Evolutionary conservation across 225 moss, liverwort and hornwort species (phyloP).

Genomic region (Bryoerythrophyllum caledonicum): DNA sequence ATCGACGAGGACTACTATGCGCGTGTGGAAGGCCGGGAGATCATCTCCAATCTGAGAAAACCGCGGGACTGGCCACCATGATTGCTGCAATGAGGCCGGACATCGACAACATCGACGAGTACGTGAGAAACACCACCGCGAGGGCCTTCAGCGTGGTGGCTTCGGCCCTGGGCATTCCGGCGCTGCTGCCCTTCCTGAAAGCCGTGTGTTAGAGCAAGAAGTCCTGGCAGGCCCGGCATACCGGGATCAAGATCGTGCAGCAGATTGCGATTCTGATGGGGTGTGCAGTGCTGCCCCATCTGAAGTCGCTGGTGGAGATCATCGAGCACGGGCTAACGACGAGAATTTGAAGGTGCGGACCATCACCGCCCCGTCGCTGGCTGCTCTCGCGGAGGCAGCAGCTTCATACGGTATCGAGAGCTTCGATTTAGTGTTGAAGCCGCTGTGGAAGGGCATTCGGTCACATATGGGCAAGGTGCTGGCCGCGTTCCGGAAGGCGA

Average conservation of each 20-base stretch:
- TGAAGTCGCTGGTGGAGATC: slow-evolving; percentile 96
- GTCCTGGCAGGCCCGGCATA: slow-evolving; percentile 99
- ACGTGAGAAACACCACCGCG: slow-evolving; percentile 95
- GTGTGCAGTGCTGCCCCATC: slow-evolving; percentile 96
- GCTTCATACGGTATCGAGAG: slow-evolving; percentile 99
- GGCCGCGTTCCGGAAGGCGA: slow-evolving; percentile 97
- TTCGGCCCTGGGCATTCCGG: slow-evolving; percentile 96
- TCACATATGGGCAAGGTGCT: slow-evolving; percentile 97
- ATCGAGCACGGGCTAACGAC: slow-evolving; percentile 99
- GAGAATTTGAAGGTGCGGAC: slow-evolving; percentile 99
- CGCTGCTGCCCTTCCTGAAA: slow-evolving; percentile 89
- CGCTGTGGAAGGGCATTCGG: slow-evolving; percentile 98
- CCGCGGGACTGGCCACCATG: slow-evolving; percentile 99
- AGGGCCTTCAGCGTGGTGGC: slow-evolving; percentile 99
- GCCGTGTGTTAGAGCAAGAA: slow-evolving; percentile 99
- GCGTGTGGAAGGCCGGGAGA: slow-evolving; percentile 96
- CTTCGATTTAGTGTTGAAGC: slow-evolving; percentile 96
- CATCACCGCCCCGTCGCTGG: slow-evolving; percentile 92
- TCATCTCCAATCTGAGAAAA: slow-evolving; percentile 98
- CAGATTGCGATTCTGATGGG: slow-evolving; percentile 99
- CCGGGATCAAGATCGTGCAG: slow-evolving; percentile 99
- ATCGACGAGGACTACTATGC: slow-evolving; percentile 99
- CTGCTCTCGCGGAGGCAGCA: slow-evolving; percentile 96
- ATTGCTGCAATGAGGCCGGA: slow-evolving; percentile 99
- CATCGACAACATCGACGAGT: slow-evolving; percentile 99